Conservation (phyloP, 208 protist genomes). For the Trypanosoma cruzi region DNA sequence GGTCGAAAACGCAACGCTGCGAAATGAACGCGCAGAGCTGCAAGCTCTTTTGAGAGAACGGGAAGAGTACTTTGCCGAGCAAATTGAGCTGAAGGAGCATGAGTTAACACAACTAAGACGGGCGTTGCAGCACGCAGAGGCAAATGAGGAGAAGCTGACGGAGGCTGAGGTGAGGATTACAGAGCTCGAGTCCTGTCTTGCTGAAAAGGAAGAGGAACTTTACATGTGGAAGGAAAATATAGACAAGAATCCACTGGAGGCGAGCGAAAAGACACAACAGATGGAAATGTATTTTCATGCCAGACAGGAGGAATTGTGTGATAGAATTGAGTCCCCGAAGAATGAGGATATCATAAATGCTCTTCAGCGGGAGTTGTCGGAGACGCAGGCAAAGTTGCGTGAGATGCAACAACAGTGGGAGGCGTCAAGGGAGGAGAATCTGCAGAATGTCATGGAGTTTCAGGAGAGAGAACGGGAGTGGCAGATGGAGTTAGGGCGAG, state of each 20-base stretch:
- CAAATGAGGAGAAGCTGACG: background rate
- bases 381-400: conserved; percentile 7
- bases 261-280: background rate
- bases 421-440: conserved; percentile 53
- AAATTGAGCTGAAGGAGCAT: conserved; percentile 11
- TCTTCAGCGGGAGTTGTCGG: conserved; percentile 11
- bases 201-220: conserved; percentile 1
- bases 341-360: background rate
- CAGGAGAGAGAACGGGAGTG: conserved; percentile 50
- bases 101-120: conserved; percentile 15
- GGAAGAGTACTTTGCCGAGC: conserved; percentile 12
- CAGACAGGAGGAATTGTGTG: background rate
- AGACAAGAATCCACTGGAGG: background rate
- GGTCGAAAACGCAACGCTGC: conserved; percentile 9
- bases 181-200: conserved; percentile 11
- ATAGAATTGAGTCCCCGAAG: background rate
- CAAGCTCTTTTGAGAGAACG: conserved; percentile 1
- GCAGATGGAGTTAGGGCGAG: conserved; percentile 40
- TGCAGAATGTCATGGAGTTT: conserved; percentile 46
- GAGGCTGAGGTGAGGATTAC: conserved; percentile 2
- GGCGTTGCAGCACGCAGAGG: background rate
- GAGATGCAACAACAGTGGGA: conserved; percentile 13
- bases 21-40: background rate
- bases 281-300: background rate
- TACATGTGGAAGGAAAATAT: background rate